A percentile compares a stretch with the other conserved stretches of the same genome.
These are phyloP conservation scores for Globisporangium alternatum DNA, from an alignment of 352 stramenopile species.

Conservation along the genomic window DNA sequence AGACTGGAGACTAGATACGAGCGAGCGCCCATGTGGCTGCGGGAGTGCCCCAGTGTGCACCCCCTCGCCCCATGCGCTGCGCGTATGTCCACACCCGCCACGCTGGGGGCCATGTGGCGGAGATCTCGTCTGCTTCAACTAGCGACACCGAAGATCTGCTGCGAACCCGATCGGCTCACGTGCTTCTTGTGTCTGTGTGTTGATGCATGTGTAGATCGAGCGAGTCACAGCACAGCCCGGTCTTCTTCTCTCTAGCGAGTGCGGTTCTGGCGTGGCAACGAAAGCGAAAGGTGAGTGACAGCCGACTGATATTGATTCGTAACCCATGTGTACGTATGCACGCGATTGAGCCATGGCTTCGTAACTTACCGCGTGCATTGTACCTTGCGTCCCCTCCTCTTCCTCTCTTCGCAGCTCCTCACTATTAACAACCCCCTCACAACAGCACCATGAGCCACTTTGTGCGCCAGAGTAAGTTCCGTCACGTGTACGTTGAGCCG, in stretches of 20 bases:
- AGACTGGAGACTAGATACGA: not conserved
- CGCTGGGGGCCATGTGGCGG: not conserved
- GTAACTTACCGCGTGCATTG: no score
- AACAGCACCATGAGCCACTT: constrained; percentile 89
- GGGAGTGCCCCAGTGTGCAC: not conserved
- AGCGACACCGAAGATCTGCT: constrained; percentile 1
- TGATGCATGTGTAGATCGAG: not conserved
- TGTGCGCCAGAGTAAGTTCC: constrained; percentile 97
- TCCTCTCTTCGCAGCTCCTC: not conserved
- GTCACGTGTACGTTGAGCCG: constrained; percentile 97
- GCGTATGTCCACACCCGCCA: not conserved
- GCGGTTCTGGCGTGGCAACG: constrained; percentile 8
- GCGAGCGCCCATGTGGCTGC: not conserved
- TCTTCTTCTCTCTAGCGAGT: constrained; percentile 13
- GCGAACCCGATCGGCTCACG: not conserved
- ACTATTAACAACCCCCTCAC: constrained; percentile 5
- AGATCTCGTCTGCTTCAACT: constrained; percentile 4
- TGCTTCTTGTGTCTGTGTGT: not conserved
- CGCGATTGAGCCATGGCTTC: no score
- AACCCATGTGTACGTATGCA: not conserved
- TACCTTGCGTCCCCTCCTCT: not conserved
- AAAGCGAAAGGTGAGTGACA: constrained; percentile 5
- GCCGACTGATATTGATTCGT: not conserved
- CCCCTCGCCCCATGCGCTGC: not conserved
- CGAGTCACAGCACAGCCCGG: constrained; percentile 2